phyloP scores from a whole-genome alignment of 805 yeast species.

The Nakazawaea sp. region DNA sequence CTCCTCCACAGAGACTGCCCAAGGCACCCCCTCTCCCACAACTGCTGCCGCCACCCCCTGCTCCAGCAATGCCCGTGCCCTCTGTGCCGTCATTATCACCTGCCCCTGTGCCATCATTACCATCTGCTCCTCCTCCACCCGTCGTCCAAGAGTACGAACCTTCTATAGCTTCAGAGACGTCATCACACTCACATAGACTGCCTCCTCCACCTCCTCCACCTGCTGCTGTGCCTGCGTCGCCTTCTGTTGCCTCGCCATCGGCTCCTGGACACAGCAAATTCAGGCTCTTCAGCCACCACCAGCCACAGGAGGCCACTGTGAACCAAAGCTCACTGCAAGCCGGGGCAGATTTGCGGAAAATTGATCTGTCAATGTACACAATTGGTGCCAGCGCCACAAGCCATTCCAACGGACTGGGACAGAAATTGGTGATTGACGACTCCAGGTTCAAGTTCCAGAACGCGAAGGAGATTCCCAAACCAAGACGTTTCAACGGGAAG shows the following conservation, averaged over 20 bases:
- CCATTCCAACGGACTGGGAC: conserved; percentile 14
- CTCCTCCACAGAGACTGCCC: conserved; percentile 14
- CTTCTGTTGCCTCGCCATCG: conserved; percentile 11
- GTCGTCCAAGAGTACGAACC: neutral
- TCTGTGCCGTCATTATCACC: conserved; percentile 16
- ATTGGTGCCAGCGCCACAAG: conserved; percentile 30
- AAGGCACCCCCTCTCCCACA: conserved; percentile 20
- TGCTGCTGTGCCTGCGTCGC: conserved; percentile 23
- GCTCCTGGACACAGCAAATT: conserved; percentile 12
- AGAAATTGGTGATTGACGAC: conserved; percentile 53
- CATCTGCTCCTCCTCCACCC: conserved; percentile 13
- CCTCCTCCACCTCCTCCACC: conserved; percentile 21
- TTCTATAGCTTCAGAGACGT: conserved; percentile 7
- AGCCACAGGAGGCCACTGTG: conserved; percentile 19
- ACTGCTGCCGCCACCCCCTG: conserved; percentile 15
- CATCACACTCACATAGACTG: conserved; percentile 2
- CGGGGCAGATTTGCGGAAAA: conserved; percentile 48
- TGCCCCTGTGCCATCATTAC: conserved; percentile 14
- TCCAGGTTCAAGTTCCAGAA: conserved; percentile 66
- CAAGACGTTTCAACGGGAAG: conserved; percentile 69
- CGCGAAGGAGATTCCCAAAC: conserved; percentile 69
- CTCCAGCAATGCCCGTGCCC: conserved; percentile 16
- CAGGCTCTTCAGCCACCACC: conserved; percentile 12
- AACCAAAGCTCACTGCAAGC: conserved; percentile 36
- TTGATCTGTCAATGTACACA: conserved; percentile 62